phyloP scores from a whole-genome alignment of 192 early-diverging fungal species.

The Podochytrium sp. region DNA sequence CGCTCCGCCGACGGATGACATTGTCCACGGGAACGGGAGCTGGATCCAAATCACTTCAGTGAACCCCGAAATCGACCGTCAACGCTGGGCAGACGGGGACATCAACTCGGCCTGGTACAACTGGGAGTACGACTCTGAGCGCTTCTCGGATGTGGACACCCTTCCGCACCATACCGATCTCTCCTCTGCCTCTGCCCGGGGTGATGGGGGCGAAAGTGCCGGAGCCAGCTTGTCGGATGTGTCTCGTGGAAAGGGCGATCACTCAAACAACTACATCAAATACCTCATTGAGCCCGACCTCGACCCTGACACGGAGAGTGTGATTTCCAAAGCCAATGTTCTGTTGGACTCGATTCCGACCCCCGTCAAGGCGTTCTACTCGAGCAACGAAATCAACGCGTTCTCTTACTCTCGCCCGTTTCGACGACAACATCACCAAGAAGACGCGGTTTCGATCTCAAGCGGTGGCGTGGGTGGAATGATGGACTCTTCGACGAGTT shows the following conservation, averaged over 20 bases:
- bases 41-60: constrained; percentile 74
- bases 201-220: neutral
- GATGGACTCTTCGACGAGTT: neutral
- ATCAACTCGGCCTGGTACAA: constrained; percentile 35
- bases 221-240: neutral
- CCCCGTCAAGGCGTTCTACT: constrained; percentile 64
- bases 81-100: constrained; percentile 36
- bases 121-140: constrained; percentile 20
- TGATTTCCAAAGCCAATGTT: neutral
- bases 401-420: constrained; percentile 74
- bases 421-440: neutral
- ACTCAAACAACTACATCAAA: constrained; percentile 19
- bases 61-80: constrained; percentile 57
- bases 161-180: neutral
- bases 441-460: neutral
- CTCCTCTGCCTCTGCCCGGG: neutral
- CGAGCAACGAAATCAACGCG: constrained; percentile 62
- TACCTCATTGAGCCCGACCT: constrained; percentile 48
- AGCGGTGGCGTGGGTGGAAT: neutral
- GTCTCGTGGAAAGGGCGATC: neutral
- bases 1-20: constrained; percentile 47
- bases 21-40: constrained; percentile 56
- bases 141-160: constrained; percentile 12
- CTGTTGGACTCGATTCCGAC: constrained; percentile 44
- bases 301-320: constrained; percentile 32